Base-by-base conservation (phyloP, 768 basidiomycete genomes). In the Dioszegia hungarica region DNA sequence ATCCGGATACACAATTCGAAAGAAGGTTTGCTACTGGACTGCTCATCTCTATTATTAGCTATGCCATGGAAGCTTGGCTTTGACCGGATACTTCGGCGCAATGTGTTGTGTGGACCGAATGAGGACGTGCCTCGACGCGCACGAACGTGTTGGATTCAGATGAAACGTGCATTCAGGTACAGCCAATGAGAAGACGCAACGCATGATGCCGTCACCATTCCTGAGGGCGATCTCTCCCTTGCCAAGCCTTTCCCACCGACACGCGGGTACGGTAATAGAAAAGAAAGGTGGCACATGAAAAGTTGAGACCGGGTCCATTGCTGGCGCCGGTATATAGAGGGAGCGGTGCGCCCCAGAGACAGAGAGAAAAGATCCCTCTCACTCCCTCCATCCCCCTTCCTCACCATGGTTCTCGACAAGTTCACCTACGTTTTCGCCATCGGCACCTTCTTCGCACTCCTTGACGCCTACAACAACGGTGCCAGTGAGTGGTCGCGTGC, bases 391-490 rank as follows among this genome's bases (percentile, higher is more conserved):
- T 25, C 24, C 9, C 25, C 20, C 27, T 25, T 43, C 52, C 25
- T 36, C 22, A 31, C 4, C 24, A 56, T 56, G 54, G 29, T 31
- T 17, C 49, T 72, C 28, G 63, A 68, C 38, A 68, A 78, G 31
- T 77, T 34, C 28, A 74, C 74, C 63, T 78, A 76, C 69, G 54
- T 78, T 37, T 76, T 78, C 46, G 75, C 70, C 20, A 64, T 78
- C 52, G 70, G 69, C 10, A 50, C 63, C 43, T 71, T 78, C 50
- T 77, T 78, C 59, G 65, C 70, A 20, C 56, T 61, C 2, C 67
- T 78, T 15, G 78, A 78, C 50, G 75, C 77, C 0, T 79, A 61
- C 70, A 75, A 72, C 60, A 78, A 77, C 53, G 76, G 76, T 62
- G 70, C 73, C 22, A 57, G 56, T 57, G 39, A 57, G 56, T 50